These are phyloP conservation scores for Eimeria falciformis DNA, from an alignment of 169 alveolate species.

Conservation along the genomic window DNA sequence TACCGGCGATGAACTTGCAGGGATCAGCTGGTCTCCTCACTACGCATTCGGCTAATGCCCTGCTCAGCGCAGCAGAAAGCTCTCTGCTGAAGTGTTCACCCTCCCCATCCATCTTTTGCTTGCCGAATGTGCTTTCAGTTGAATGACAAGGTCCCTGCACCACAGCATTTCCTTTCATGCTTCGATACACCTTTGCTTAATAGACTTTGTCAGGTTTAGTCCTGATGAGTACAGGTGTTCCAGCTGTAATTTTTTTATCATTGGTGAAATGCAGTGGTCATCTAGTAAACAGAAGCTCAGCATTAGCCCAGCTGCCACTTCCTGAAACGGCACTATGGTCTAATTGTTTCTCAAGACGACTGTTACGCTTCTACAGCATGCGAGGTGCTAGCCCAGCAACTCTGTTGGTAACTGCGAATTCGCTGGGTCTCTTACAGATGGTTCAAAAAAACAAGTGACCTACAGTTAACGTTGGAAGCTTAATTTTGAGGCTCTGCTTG, in stretches of 20 bases:
- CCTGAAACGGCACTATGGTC: too few relatives aligned
- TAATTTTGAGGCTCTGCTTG: background rate
- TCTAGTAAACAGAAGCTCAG: background rate
- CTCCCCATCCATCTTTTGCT: background rate
- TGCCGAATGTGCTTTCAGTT: background rate
- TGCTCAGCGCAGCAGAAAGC: slow-evolving; percentile 56
- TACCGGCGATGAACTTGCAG: slow-evolving; percentile 64
- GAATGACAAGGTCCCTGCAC: background rate
- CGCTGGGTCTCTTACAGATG: background rate
- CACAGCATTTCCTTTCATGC: background rate
- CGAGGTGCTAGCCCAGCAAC: too few relatives aligned
- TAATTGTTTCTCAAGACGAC: slow-evolving; percentile 1
- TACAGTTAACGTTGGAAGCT: background rate
- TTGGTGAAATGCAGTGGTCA: background rate
- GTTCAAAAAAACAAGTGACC: too few relatives aligned
- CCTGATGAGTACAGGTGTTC: background rate
- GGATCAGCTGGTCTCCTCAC: slow-evolving; percentile 60
- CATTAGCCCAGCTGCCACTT: too few relatives aligned
- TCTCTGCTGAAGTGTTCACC: slow-evolving; percentile 35
- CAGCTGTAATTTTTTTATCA: background rate
- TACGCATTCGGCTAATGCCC: slow-evolving; percentile 48
- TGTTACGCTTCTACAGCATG: background rate
- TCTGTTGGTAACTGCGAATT: background rate
- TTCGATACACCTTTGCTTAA: background rate
- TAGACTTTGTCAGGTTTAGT: background rate